These are phyloP conservation scores for Acacia concinna DNA, from an alignment of 331 rosid genomes.

Conservation along the genomic window DNA sequence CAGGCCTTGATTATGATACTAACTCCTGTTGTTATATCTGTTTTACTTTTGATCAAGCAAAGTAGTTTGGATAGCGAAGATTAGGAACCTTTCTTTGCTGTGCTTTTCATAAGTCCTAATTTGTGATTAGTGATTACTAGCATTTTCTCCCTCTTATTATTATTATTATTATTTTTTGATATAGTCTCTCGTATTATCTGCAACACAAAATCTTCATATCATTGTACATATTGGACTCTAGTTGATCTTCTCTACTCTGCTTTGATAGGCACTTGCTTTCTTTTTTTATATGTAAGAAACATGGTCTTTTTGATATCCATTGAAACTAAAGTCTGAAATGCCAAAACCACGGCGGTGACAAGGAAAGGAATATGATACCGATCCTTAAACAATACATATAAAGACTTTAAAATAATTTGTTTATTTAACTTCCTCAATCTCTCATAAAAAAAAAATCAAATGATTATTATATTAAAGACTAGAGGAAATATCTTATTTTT, in stretches of 20 bases:
- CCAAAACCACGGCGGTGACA: neutral
- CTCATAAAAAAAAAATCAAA: no score
- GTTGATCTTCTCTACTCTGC: neutral
- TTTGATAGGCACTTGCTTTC: neutral
- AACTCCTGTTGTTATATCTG: constrained; percentile 57
- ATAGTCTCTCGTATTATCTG: neutral
- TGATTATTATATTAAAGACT: no score
- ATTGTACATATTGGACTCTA: neutral
- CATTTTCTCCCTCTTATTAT: neutral
- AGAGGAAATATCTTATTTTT: neutral
- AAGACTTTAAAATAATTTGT: no score
- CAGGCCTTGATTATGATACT: constrained; percentile 58
- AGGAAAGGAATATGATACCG: neutral
- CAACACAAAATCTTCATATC: neutral
- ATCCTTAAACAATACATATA: no score
- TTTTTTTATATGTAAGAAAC: neutral
- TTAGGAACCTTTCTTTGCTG: neutral
- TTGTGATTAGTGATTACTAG: neutral
- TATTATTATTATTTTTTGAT: no score
- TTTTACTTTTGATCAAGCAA: constrained; percentile 60
- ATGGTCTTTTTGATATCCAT: neutral
- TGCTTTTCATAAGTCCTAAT: neutral
- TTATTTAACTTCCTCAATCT: no score
- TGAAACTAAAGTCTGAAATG: neutral
- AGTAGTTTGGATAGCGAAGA: constrained; percentile 38